Evolutionary conservation across 2,329 filamentous ascomycete species (phyloP).

Genomic region (Epichloe sibirici): DNA sequence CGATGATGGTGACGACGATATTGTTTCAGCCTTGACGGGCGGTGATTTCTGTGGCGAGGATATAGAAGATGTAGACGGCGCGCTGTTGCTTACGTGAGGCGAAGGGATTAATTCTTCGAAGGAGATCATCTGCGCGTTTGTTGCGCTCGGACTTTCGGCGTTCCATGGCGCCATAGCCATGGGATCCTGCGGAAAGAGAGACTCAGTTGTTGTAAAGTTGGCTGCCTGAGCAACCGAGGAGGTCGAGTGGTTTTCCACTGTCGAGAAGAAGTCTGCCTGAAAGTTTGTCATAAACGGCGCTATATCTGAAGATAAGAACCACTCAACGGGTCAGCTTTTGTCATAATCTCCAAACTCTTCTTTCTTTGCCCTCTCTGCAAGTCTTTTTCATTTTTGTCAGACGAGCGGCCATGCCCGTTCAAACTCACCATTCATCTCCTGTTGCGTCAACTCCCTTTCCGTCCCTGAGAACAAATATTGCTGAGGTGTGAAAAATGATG

Average conservation of each 20-base stretch:
- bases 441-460: constrained; percentile 12
- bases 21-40: constrained; percentile 15
- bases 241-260: constrained; percentile 12
- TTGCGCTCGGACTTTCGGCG: constrained; percentile 19
- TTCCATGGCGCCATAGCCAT: constrained; percentile 30
- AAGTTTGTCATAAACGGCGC: constrained; percentile 20
- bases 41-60: constrained; percentile 19
- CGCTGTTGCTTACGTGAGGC: constrained; percentile 8
- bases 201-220: constrained; percentile 24
- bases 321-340: background rate
- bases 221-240: constrained; percentile 3
- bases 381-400: background rate
- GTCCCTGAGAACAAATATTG: constrained; percentile 27
- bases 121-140: constrained; percentile 22
- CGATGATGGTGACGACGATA: background rate
- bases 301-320: constrained; percentile 13
- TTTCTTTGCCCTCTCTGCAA: too few relatives aligned
- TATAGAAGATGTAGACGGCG: constrained; percentile 12
- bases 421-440: constrained; percentile 20
- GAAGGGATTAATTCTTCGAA: constrained; percentile 28
- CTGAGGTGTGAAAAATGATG: constrained; percentile 22
- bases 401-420: background rate
- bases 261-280: constrained; percentile 17
- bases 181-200: constrained; percentile 22
- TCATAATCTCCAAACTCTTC: background rate